Base-by-base conservation (phyloP, 73 alveolate genomes). In the Paramecium sexaurelia region DNA sequence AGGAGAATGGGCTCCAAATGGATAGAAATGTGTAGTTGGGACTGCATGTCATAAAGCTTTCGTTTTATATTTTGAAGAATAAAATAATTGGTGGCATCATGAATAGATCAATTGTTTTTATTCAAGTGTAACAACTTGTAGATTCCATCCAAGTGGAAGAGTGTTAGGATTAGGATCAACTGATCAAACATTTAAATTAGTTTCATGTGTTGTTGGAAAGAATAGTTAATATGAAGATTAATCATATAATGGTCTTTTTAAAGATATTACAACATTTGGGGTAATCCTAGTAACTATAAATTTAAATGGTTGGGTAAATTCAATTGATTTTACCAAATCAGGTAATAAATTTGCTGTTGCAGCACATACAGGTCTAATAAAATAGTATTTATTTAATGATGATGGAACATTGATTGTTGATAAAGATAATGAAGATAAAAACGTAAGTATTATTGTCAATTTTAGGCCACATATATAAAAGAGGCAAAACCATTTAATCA, bases 1-100 rank as follows among this genome's bases (percentile, higher is more conserved):
- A 39, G 85, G 94, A 13, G 89, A 33, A 22, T 88, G 94, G 94
- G 36, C 84, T 26, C 94, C 94, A 6, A 88, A 88, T 88, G 94
- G 91, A 29, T 55, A 88, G 37, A 88, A 88, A 69, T 88, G 75
- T 24, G 94, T 66, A 19, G 78, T 88, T 15, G 89, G 91, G 3
- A 68, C 84, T 37, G 73, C 91, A 35, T 75, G 87, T 32, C 89
- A 88, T 45, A 37, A 68, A 19, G 67, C 61, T 4, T 88, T 68
- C 33, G 33, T 88, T 13, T 83, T 83, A 29, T 69, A 39, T 71
- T 88, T 39, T 88, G 94, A 88, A 37, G 57, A 75, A 24, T 69
- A 88, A 40, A 69, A 67, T 41, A 69, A 68, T 69, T 88, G 94
- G 94, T 88, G 94, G 94, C 22, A 47, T 29, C 24, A 55, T 17